Evolutionary conservation across 768 basidiomycete species (phyloP), one percentile per base, ranked within the genome.

Genomic region (Auriscalpium vulgare): DNA sequence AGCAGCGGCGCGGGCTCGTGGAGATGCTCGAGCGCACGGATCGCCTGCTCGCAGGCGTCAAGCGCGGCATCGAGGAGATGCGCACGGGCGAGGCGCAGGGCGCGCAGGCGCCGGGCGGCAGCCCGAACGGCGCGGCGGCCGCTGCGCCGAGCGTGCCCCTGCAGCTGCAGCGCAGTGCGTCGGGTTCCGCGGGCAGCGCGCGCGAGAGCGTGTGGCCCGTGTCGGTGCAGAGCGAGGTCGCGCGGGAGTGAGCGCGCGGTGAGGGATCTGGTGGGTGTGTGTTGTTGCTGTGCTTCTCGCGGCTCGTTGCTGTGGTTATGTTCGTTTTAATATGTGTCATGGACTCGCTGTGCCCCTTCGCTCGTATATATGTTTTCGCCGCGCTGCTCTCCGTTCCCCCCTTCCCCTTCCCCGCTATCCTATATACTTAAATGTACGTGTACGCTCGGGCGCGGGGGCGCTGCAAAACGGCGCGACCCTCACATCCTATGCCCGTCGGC

Each of bases 11-110:
- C 63, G 72, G 77, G 66, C 73, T 87, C 72, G 80, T 89, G 69
- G 88, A 88, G 66, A 76, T 92, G 81, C 69, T 90, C 56, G 79
- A 84, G 61, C 80, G 76, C 71, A 92, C 89, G 63, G 86, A 91
- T 53, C 71, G 78, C 67, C 69, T 92, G 72, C 82, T 92, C 77
- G 76, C 72, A 38, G 82, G 83, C 21, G 73, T 92, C 66, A 83
- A 83, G 74, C 78, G 83, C 61, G 86, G 83, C 21, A 73, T 92
- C 62, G 89, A 91, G 54, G 88, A 91, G 66, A 83, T 88, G 80
- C 74, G 80, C 62, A 77, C 62, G 46, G 61, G 59, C 38, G 61
- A 67, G 50, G 71, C 62, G 47, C 50, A 23, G 6, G 8, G 45
- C 10, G 13, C 53, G 36, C 55, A 9, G 19, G 55, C 47, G 10